phyloP scores from a whole-genome alignment of 1,139 yeast genomes.

The Pichia kudriavzevii region DNA sequence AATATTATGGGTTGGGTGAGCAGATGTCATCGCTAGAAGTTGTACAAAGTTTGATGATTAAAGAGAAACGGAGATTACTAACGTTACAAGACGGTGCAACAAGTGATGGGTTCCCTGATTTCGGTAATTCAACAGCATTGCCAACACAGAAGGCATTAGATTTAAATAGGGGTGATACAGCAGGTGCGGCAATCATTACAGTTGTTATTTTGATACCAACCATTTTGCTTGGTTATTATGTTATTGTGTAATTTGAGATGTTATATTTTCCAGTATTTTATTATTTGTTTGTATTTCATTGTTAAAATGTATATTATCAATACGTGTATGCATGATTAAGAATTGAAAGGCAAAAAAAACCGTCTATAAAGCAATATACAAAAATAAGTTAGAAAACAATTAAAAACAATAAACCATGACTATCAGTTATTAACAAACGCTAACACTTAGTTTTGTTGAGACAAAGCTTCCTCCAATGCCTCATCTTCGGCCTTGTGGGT shows the following conservation, averaged over 20 bases:
- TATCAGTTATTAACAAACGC: too few relatives aligned
- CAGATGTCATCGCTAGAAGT: slow-evolving; percentile 84
- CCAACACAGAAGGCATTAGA: slow-evolving; percentile 30
- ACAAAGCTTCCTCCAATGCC: slow-evolving; percentile 35
- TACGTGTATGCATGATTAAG: too few relatives aligned
- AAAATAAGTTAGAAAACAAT: too few relatives aligned
- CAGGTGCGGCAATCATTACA: slow-evolving; percentile 87
- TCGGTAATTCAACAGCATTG: slow-evolving; percentile 39
- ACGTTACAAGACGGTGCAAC: slow-evolving; percentile 56
- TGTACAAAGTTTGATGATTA: slow-evolving; percentile 54
- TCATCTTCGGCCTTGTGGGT: slow-evolving; percentile 27
- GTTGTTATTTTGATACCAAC: slow-evolving; percentile 61
- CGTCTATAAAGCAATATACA: too few relatives aligned
- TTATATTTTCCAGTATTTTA: too few relatives aligned
- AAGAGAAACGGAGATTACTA: slow-evolving; percentile 48
- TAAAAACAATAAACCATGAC: too few relatives aligned
- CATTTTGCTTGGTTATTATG: slow-evolving; percentile 42
- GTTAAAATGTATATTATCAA: too few relatives aligned
- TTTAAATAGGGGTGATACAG: slow-evolving; percentile 58
- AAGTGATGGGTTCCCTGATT: slow-evolving; percentile 50
- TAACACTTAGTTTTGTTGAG: slow-evolving; percentile 9
- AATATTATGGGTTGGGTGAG: slow-evolving; percentile 82
- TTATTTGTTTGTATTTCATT: too few relatives aligned
- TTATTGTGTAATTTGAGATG: too few relatives aligned
- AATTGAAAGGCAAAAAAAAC: too few relatives aligned